A percentile compares a stretch with the other conserved stretches of the same genome.
These are phyloP conservation scores for Fraxinus xanthoxyloides DNA, from an alignment of 305 asterid genomes.

Conservation along the genomic window DNA sequence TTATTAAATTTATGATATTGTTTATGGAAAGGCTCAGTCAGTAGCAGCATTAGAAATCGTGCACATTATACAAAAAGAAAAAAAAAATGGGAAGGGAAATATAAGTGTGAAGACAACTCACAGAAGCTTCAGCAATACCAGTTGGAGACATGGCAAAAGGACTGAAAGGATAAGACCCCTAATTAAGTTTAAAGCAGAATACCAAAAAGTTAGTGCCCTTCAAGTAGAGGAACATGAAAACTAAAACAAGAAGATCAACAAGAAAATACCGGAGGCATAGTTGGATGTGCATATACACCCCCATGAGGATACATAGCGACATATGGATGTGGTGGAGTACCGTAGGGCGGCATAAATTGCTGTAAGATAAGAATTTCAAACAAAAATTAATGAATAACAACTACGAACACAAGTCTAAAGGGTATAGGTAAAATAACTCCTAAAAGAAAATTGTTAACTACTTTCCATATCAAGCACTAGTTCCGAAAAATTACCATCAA, in stretches of 20 bases:
- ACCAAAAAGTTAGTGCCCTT: slow-evolving; percentile 23
- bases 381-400: neutral
- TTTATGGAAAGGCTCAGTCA: neutral
- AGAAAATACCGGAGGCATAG: slow-evolving; percentile 75
- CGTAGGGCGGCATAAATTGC: slow-evolving; percentile 91
- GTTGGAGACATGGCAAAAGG: slow-evolving; percentile 87
- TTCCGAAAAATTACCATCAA: neutral
- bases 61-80: neutral
- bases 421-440: neutral
- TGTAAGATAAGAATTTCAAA: slow-evolving; percentile 32
- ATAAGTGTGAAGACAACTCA: slow-evolving; percentile 42
- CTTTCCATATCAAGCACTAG: neutral
- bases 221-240: slow-evolving; percentile 9
- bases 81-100: neutral
- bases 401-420: neutral
- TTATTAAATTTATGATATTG: slow-evolving; percentile 16
- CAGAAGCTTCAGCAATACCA: slow-evolving; percentile 74
- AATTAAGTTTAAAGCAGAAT: slow-evolving; percentile 19
- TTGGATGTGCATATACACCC: slow-evolving; percentile 87
- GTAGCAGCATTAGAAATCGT: slow-evolving; percentile 18
- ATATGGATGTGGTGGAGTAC: slow-evolving; percentile 93
- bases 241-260: slow-evolving; percentile 6
- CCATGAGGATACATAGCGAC: slow-evolving; percentile 98
- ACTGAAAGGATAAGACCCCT: slow-evolving; percentile 95
- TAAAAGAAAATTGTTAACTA: neutral